A percentile compares a stretch with the other conserved stretches of the same genome.
phyloP scores from a whole-genome alignment of 805 yeast genomes.

The Myxozyma neglecta region DNA sequence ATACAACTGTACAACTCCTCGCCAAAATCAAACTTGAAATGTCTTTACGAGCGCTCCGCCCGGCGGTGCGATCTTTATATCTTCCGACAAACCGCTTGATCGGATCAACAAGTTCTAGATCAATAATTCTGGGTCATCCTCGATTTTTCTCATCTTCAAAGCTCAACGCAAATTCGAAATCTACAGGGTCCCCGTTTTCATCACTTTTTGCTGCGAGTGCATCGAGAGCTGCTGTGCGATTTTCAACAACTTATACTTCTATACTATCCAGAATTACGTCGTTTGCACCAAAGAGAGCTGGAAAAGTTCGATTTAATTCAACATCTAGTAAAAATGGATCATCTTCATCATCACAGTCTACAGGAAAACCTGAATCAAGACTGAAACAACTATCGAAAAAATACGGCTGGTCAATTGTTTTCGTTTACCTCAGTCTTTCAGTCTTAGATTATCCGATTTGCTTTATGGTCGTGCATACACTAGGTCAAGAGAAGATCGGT shows the following conservation, averaged over 20 bases:
- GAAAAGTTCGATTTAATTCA: slow-evolving; percentile 9
- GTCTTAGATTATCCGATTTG: slow-evolving; percentile 80
- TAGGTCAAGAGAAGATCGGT: slow-evolving; percentile 80
- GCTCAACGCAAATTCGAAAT: not conserved
- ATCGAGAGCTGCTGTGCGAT: not conserved
- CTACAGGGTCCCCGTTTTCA: not conserved
- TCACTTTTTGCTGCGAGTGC: not conserved
- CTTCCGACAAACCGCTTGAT: not conserved
- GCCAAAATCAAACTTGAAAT: not conserved
- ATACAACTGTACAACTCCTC: too few species aligned
- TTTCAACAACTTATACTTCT: not conserved
- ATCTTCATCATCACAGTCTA: not conserved
- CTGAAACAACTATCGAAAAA: slow-evolving; percentile 68
- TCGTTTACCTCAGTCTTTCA: slow-evolving; percentile 74
- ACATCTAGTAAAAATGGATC: slow-evolving; percentile 3
- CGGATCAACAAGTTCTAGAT: not conserved
- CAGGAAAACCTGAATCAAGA: slow-evolving; percentile 18
- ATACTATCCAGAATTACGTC: not conserved
- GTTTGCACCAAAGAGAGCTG: not conserved
- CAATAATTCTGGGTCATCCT: not conserved
- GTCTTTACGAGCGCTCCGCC: not conserved
- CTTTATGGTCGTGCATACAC: slow-evolving; percentile 75
- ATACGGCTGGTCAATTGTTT: slow-evolving; percentile 90
- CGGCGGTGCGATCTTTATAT: not conserved
- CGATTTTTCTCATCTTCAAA: not conserved